Conservation (phyloP, 805 yeast genomes). For the Brettanomyces bruxellensis region DNA sequence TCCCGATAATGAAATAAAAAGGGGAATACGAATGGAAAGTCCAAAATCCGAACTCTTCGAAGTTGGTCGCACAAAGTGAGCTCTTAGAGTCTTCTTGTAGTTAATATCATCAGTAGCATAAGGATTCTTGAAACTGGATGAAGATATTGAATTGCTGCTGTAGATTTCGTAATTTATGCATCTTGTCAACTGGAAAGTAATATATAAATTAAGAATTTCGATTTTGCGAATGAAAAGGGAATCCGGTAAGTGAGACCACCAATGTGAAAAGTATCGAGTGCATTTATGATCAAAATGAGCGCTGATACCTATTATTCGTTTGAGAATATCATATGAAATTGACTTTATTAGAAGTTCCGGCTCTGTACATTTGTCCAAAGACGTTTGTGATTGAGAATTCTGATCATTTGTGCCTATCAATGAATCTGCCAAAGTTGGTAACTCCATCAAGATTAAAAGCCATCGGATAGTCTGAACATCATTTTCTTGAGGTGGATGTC, state of each 20-base stretch:
- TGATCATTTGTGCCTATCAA: slow-evolving; percentile 24
- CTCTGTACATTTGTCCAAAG: not conserved
- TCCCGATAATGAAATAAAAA: slow-evolving; percentile 14
- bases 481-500: slow-evolving; percentile 34
- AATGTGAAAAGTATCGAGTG: slow-evolving; percentile 36
- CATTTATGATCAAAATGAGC: slow-evolving; percentile 36
- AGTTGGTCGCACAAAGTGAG: slow-evolving; percentile 19
- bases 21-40: slow-evolving; percentile 16
- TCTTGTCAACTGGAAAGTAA: slow-evolving; percentile 65
- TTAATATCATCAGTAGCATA: slow-evolving; percentile 20
- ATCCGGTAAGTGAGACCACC: slow-evolving; percentile 41
- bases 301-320: slow-evolving; percentile 60
- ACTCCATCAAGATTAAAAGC: slow-evolving; percentile 58
- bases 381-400: not conserved
- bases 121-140: slow-evolving; percentile 7
- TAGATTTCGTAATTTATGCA: slow-evolving; percentile 30
- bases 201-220: slow-evolving; percentile 63
- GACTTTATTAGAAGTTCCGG: slow-evolving; percentile 40
- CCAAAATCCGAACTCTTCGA: slow-evolving; percentile 18
- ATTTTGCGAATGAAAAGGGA: slow-evolving; percentile 43
- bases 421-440: slow-evolving; percentile 51
- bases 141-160: slow-evolving; percentile 14
- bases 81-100: slow-evolving; percentile 18
- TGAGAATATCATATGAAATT: slow-evolving; percentile 59
- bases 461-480: slow-evolving; percentile 41